Conservation (phyloP, 1,284 basidiomycete genomes). For the Heterobasidion irregulare region DNA sequence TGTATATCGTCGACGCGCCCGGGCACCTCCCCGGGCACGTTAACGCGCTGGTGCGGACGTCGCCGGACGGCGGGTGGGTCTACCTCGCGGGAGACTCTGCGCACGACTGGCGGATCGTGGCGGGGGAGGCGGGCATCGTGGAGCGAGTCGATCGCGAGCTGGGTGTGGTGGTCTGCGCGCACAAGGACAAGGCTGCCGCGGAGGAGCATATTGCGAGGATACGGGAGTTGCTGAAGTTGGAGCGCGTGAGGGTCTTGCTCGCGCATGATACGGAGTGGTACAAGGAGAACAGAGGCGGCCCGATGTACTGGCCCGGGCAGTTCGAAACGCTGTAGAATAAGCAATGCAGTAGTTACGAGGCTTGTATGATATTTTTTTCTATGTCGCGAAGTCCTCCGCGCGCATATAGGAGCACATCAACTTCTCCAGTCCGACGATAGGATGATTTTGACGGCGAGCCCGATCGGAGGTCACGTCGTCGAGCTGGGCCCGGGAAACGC, state of each 20-base stretch:
- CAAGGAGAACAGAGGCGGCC: not conserved
- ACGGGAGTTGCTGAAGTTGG: not conserved
- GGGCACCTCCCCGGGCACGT: constrained; percentile 49
- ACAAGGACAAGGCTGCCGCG: constrained; percentile 33
- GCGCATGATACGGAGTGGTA: constrained; percentile 2
- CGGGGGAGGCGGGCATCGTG: constrained; percentile 35
- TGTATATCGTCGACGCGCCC: constrained; percentile 48
- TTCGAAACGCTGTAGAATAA: not conserved
- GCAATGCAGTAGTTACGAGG: too few species aligned
- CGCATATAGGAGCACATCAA: too few species aligned
- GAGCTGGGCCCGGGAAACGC: constrained; percentile 1
- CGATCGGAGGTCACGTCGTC: too few species aligned
- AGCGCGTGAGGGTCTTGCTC: not conserved
- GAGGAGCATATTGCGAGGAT: constrained; percentile 26
- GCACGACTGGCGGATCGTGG: constrained; percentile 44
- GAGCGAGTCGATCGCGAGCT: constrained; percentile 15
- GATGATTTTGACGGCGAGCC: too few species aligned
- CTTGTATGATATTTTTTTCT: not conserved
- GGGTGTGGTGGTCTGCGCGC: constrained; percentile 26
- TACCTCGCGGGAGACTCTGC: constrained; percentile 48
- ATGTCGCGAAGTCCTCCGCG: too few species aligned
- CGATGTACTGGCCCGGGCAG: not conserved
- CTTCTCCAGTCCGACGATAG: too few species aligned
- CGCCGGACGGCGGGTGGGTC: constrained; percentile 46
- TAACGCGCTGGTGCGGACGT: constrained; percentile 46